Evolutionary conservation across 495 filamentous ascomycete species (phyloP), one percentile per base, ranked within the genome.

Genomic region (Venustampulla echinocandica): DNA sequence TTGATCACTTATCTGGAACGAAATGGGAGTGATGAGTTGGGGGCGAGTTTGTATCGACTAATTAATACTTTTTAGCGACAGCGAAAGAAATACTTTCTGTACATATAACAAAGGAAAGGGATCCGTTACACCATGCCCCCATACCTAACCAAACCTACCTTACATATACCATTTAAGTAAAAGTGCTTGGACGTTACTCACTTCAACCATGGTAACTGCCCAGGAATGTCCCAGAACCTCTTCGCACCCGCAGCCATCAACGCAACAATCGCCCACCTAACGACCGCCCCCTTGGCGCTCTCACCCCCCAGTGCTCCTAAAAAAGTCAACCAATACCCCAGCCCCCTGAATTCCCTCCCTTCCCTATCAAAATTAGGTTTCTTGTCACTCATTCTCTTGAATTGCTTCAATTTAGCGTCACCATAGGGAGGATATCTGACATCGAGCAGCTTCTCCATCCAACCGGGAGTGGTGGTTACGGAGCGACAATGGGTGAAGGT

Each of bases 301-400:
- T 61, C 61, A 13, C 63, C 64, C 11, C 74, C 75, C 35, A 77
- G 60, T 5, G 68, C 63, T 4, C 70, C 46, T 2, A 76, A 7
- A 35, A 74, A 49, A 48, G 55, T 39, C 5, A 64, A 5, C 73
- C 73, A 76, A 55, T 75, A 76, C 41, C 53, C 52, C 0, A 65
- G 27, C 4, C 73, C 67, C 47, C 65, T 70, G 43, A 80, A 50
- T 52, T 76, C 75, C 5, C 62, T 62, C 27, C 90, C 88, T 48
- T 80, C 68, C 34, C 90, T 79, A 67, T 95, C 87, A 64, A 96
- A 96, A 65, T 90, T 76, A 30, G 89, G 88, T 55, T 74, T 79
- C 49, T 66, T 30, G 1, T 61, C 64, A 47, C 66, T 79, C 63
- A 82, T 74, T 36, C 65, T 66, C 52, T 71, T 60, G 59, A 82